A percentile compares a stretch with the other conserved stretches of the same genome.
These are phyloP conservation scores for Phaeosphaeria sp. DNA, from an alignment of 2,329 filamentous ascomycete genomes.

Conservation along the genomic window DNA sequence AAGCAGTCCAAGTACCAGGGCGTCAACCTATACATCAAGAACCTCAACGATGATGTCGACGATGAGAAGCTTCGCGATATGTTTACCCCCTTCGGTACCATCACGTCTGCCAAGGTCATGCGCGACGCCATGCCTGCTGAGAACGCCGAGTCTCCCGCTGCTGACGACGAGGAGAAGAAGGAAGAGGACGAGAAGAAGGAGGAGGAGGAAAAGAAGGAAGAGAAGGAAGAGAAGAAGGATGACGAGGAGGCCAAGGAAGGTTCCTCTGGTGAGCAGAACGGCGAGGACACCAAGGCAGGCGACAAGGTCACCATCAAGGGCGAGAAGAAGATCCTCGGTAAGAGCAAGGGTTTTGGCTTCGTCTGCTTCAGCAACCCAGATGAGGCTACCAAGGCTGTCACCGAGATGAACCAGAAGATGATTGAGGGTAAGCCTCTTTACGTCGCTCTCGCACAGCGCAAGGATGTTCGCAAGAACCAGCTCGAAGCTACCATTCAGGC, in stretches of 20 bases:
- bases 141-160: constrained; percentile 51
- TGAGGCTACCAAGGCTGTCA: constrained; percentile 97
- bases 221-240: constrained; percentile 59
- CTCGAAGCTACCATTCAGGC: constrained; percentile 99
- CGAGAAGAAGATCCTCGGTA: constrained; percentile 76
- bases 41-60: constrained; percentile 94
- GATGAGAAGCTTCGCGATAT: constrained; percentile 97
- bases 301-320: constrained; percentile 62
- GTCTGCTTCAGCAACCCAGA: constrained; percentile 99
- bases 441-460: constrained; percentile 96
- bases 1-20: constrained; percentile 99
- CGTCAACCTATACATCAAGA: constrained; percentile 99
- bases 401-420: constrained; percentile 99
- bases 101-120: constrained; percentile 99
- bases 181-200: constrained; percentile 55
- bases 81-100: constrained; percentile 89
- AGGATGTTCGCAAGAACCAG: constrained; percentile 99
- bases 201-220: constrained; percentile 30
- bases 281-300: constrained; percentile 60
- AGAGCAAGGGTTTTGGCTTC: constrained; percentile 99
- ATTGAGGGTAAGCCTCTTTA: constrained; percentile 95
- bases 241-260: constrained; percentile 64
- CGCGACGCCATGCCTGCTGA: constrained; percentile 72
- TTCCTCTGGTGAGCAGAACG: constrained; percentile 66
- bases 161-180: constrained; percentile 49